A percentile compares a stretch with the other conserved stretches of the same genome.
Evolutionary conservation across 2,329 filamentous ascomycete species (phyloP).

Genomic region (Fusarium concolor): DNA sequence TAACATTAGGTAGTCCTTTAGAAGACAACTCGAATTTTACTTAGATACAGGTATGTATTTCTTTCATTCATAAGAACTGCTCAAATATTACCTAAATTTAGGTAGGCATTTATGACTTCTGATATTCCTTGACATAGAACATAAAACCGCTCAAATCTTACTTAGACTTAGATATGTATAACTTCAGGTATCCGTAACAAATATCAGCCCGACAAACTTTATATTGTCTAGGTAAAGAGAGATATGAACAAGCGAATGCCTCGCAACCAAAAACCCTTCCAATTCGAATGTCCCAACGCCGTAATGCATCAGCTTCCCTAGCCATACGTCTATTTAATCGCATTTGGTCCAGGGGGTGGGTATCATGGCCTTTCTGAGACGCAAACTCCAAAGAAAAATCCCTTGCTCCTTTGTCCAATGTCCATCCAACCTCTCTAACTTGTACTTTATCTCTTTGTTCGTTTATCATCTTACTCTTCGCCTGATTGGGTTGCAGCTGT

Average conservation of each 20-base stretch:
- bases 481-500: conserved; percentile 36
- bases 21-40: too few relatives aligned
- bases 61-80: too few relatives aligned
- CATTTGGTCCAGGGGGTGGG: conserved; percentile 37
- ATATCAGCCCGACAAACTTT: too few relatives aligned
- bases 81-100: too few relatives aligned
- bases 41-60: too few relatives aligned
- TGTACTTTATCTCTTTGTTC: conserved; percentile 17
- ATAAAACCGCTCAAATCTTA: too few relatives aligned
- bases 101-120: too few relatives aligned
- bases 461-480: conserved; percentile 28
- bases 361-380: conserved; percentile 47
- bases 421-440: conserved; percentile 41
- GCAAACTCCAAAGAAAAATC: conserved; percentile 38
- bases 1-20: too few relatives aligned
- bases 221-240: too few relatives aligned
- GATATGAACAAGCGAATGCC: conserved; percentile 14
- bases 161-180: too few relatives aligned
- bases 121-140: too few relatives aligned
- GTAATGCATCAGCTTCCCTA: conserved; percentile 38
- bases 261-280: conserved; percentile 7
- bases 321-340: conserved; percentile 4
- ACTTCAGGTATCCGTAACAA: too few relatives aligned
- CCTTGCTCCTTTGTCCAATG: conserved; percentile 32
- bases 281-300: conserved; percentile 36